Evolutionary conservation across 2,329 filamentous ascomycete genomes (phyloP), one percentile per base, ranked within the genome.

Genomic region (Aspergillus fumigatus): DNA sequence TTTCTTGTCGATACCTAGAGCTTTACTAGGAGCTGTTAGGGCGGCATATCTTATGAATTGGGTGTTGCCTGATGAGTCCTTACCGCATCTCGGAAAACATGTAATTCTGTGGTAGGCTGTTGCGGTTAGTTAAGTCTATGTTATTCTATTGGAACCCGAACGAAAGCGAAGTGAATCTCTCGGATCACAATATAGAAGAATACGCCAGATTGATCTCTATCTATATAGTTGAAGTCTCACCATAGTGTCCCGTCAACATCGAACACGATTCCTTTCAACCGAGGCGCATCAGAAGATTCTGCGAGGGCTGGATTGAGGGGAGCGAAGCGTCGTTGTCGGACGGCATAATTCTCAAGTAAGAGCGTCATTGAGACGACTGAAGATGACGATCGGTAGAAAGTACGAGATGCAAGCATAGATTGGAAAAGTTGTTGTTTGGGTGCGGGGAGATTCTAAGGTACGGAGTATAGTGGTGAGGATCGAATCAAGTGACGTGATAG

Each of bases 231-330:
- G 26, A 48, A 3, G 17, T 76, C 43, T 23, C 21, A 95, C 92
- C 88, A 97, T 58, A 97, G 76, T 25, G 93, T 99, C 3, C 93
- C 93, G 73, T 99, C 93, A 61, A 99, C 90, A 76, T 99, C 93
- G 75, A 97, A 97, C 14, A 97, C 79, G 26, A 87, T 80, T 1
- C 84, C 84, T 65, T 80, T 79, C 55, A 87, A 66, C 29, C 65
- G 66, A 45, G 80, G 79, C 19, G 73, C 73, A 59, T 50, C 69
- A 59, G 52, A 70, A 62, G 21, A 64, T 59, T 21, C 53, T 57
- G 48, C 52, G 53, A 58, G 65, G 62, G 64, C 63, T 4, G 75
- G 68, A 56, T 75, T 70, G 54, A 84, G 68, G 11, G 82, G 81
- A 5, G 80, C 79, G 60, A 84, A 84, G 40, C 72, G 75, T 57